A percentile compares a stretch with the other conserved stretches of the same genome.
Conservation (phyloP, 257 asterid species). For the Echium plantagineum region DNA sequence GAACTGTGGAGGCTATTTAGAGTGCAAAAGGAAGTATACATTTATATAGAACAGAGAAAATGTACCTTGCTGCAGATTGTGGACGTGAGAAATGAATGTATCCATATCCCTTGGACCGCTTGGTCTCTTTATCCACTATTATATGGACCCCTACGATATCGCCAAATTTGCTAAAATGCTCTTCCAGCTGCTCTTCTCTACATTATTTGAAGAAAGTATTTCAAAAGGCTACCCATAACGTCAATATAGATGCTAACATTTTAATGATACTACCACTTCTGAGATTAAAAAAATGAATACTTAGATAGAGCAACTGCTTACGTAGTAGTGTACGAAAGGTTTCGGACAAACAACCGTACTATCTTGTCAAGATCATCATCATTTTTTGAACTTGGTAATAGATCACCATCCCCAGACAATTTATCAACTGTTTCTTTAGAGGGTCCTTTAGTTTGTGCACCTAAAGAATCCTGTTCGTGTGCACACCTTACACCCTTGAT, state of each 20-base stretch:
- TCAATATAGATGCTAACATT: neutral
- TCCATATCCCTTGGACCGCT: conserved; percentile 80
- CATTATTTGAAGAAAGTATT: neutral
- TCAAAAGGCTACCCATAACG: neutral
- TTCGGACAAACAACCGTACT: conserved; percentile 73
- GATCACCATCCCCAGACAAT: conserved; percentile 22
- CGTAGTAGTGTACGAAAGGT: conserved; percentile 83
- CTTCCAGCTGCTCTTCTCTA: conserved; percentile 85
- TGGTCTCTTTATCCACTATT: conserved; percentile 80
- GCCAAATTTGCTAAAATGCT: conserved; percentile 60
- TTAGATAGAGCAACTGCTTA: conserved; percentile 18
- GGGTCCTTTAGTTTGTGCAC: conserved; percentile 25
- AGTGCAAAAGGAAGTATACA: neutral
- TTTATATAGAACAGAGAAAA: conserved; percentile 9
- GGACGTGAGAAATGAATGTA: conserved; percentile 64
- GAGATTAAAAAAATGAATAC: neutral
- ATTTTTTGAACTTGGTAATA: conserved; percentile 27
- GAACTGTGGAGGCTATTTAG: neutral
- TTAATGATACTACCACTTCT: neutral
- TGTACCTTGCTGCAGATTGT: conserved; percentile 85
- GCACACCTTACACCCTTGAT: conserved; percentile 18
- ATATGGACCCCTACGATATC: conserved; percentile 63
- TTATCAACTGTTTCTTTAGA: conserved; percentile 21
- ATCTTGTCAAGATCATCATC: conserved; percentile 44
- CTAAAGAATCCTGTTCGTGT: conserved; percentile 23